phyloP scores from a whole-genome alignment of 1,284 basidiomycete genomes.

The Heterobasidion annosum region DNA sequence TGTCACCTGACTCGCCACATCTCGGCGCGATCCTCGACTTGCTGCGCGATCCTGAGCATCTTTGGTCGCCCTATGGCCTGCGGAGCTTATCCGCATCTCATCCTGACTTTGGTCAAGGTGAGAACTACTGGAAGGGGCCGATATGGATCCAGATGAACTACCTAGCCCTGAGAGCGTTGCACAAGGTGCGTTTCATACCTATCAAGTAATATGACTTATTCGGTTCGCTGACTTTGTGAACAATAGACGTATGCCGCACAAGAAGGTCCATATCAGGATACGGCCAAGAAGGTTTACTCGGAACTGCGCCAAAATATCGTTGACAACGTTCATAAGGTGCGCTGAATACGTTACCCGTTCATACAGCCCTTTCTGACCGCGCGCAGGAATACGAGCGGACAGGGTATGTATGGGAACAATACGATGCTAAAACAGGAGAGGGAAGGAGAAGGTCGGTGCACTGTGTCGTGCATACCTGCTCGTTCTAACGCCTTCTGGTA shows the following conservation, averaged over 20 bases:
- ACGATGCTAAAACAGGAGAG: conserved; percentile 76
- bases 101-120: conserved; percentile 82
- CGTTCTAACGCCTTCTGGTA: conserved; percentile 19
- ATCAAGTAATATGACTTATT: background rate
- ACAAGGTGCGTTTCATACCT: conserved; percentile 42
- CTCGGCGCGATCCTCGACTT: conserved; percentile 75
- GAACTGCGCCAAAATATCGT: conserved; percentile 78
- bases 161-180: conserved; percentile 68
- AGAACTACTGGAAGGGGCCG: conserved; percentile 95
- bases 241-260: conserved; percentile 66
- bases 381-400: conserved; percentile 81
- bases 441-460: conserved; percentile 65
- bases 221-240: background rate
- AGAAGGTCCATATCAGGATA: conserved; percentile 73
- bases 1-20: conserved; percentile 69
- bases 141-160: conserved; percentile 98
- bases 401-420: conserved; percentile 96
- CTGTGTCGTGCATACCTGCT: background rate
- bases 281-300: conserved; percentile 70
- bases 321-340: conserved; percentile 77
- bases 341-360: conserved; percentile 8
- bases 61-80: conserved; percentile 89
- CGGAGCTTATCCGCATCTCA: conserved; percentile 81
- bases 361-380: background rate
- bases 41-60: conserved; percentile 68